These are phyloP conservation scores for Botrytis pseudocinerea DNA, from an alignment of 2,329 filamentous ascomycete genomes.

Conservation along the genomic window DNA sequence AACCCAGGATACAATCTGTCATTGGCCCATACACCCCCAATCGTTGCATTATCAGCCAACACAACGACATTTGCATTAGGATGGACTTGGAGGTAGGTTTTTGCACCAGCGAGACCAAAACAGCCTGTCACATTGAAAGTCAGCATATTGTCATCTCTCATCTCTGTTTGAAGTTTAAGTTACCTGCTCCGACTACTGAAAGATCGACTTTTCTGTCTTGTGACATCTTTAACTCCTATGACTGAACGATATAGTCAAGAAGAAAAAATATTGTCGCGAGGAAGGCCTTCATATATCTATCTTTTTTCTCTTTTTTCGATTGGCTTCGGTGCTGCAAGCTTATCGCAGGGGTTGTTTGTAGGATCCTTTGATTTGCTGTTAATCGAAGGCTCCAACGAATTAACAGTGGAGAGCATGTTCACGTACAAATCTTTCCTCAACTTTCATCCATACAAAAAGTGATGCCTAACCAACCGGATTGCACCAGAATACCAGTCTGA, in stretches of 20 bases:
- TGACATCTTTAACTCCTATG: background rate
- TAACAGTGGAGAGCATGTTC: background rate
- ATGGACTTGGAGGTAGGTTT: conserved; percentile 60
- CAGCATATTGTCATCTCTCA: background rate
- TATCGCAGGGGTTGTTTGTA: background rate
- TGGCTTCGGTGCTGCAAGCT: background rate
- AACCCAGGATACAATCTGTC: conserved; percentile 67
- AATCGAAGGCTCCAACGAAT: background rate
- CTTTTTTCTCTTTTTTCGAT: background rate
- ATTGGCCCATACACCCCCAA: conserved; percentile 71
- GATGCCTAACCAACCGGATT: background rate
- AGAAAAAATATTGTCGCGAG: background rate
- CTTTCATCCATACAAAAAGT: background rate
- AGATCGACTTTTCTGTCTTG: background rate
- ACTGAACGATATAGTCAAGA: background rate
- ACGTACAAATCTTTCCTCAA: background rate
- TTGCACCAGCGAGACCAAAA: conserved; percentile 59
- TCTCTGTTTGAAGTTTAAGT: background rate
- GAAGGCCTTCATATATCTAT: background rate
- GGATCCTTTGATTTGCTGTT: background rate
- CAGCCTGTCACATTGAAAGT: conserved; percentile 11
- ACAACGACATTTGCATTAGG: conserved; percentile 57
- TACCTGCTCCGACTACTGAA: conserved; percentile 20
- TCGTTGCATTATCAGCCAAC: conserved; percentile 56
- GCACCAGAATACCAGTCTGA: background rate